phyloP scores from a whole-genome alignment of 768 basidiomycete genomes.

The Coprinopsis cinerea region DNA sequence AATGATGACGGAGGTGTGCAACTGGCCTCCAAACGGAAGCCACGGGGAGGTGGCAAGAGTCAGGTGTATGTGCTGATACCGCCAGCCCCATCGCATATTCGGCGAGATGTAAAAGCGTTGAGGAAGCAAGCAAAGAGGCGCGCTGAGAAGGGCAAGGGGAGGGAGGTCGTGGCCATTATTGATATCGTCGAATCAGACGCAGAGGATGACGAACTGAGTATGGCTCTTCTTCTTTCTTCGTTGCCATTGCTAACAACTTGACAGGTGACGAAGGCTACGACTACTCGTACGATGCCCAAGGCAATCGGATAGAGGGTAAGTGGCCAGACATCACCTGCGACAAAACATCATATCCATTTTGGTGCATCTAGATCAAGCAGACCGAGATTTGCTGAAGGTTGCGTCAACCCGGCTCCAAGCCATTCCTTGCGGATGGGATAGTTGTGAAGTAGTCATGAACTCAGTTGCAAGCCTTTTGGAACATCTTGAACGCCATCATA shows the following conservation, averaged over 20 bases:
- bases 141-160: conserved; percentile 2
- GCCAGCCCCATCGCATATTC: conserved; percentile 24
- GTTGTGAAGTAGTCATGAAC: conserved; percentile 51
- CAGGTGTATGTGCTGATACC: conserved; percentile 27
- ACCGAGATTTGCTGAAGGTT: conserved; percentile 39
- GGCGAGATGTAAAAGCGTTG: conserved; percentile 9
- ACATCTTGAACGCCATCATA: conserved; percentile 43
- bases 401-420: conserved; percentile 44
- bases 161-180: too few species aligned
- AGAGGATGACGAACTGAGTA: too few species aligned
- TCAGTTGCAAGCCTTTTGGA: conserved; percentile 41
- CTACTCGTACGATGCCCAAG: conserved; percentile 8
- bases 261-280: conserved; percentile 10
- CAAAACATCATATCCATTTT: background rate
- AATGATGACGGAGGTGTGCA: too few species aligned
- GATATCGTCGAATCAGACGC: too few species aligned
- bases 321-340: background rate
- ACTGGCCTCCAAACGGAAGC: too few species aligned
- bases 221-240: too few species aligned
- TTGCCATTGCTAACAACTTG: too few species aligned
- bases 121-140: conserved; percentile 6
- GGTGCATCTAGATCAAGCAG: conserved; percentile 18
- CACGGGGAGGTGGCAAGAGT: conserved; percentile 5
- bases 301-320: conserved; percentile 10
- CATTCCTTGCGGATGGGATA: conserved; percentile 52